These are phyloP conservation scores for Fusarium udum DNA, from an alignment of 2,329 filamentous ascomycete genomes.

Conservation along the genomic window DNA sequence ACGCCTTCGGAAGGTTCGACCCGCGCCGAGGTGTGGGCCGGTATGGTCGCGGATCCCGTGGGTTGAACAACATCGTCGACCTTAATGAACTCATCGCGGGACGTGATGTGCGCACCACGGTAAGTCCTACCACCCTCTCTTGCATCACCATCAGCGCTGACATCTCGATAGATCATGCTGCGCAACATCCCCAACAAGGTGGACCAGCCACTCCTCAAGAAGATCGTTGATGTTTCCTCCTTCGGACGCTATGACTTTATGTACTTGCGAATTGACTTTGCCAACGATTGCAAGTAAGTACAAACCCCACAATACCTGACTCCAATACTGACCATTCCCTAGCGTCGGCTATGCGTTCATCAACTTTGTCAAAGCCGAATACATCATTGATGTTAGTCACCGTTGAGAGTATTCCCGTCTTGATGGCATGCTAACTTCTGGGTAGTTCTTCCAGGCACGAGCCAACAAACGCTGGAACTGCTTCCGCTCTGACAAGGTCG, in stretches of 20 bases:
- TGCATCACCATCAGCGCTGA: background rate
- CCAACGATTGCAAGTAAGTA: conserved; percentile 82
- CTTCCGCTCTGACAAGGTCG: conserved; percentile 84
- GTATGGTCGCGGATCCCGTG: background rate
- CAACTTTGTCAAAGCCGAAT: conserved; percentile 80
- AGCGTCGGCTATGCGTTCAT: conserved; percentile 98
- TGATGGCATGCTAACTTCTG: conserved; percentile 26
- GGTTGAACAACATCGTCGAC: conserved; percentile 68
- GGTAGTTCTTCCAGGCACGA: conserved; percentile 76
- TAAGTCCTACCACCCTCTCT: conserved; percentile 52
- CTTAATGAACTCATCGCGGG: conserved; percentile 54
- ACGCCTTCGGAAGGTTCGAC: conserved; percentile 20
- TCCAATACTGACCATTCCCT: conserved; percentile 40
- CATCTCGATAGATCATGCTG: conserved; percentile 78
- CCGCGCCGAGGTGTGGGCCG: conserved; percentile 30
- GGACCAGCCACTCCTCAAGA: conserved; percentile 78
- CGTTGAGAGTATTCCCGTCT: background rate
- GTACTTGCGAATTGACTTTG: conserved; percentile 91
- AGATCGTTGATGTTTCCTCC: conserved; percentile 80
- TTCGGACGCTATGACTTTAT: conserved; percentile 91
- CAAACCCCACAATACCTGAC: background rate
- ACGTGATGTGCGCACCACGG: conserved; percentile 78
- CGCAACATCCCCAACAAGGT: conserved; percentile 95
- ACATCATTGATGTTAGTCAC: conserved; percentile 73
- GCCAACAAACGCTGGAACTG: conserved; percentile 81